Base-by-base conservation (phyloP, 202 grass and related monocot genomes). In the Miscanthus sacchariflorus region DNA sequence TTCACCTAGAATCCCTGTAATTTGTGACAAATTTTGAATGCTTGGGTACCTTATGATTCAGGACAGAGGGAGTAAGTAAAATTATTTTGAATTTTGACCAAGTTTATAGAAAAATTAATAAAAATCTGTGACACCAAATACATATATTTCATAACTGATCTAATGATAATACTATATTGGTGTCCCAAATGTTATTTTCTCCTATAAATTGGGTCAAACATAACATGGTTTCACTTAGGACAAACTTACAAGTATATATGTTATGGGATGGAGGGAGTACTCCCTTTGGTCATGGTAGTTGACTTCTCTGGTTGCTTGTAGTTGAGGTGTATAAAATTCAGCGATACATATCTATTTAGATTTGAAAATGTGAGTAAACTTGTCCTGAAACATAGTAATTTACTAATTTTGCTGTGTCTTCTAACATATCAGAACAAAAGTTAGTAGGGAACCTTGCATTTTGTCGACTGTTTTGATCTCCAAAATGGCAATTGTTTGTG, bases 301-400 rank as follows among this genome's bases (percentile, higher is more conserved):
- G 74, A 35, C 45, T 35, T 76, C 3, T 33, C 28, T 54, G 7
- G 4, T 76, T 52, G 46, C 74, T 9, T 52, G 45, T 9, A 11
- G 25, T 30, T 45, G 14, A 48, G 15, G 12, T 49, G 30, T 30
- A 30, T 74, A 74, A 71, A 61, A 14, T 14, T 36, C 49, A n/a
- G 9, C 54, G 24, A 44, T 83, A 15, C 10, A 28, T 78, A 12
- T 68, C 12, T 81, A 52, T 86, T 28, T 68, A 27, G 28, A 71
- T 58, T 52, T 83, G 35, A 24, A 83, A 72, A 44, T 65, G 58
- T 1, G 39, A 66, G 59, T 65, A 43, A 36, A 40, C 35, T 61
- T 61, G 30, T 82, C 43, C 38, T 82, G 80, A 82, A 56, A 23
- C 71, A 6, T 24, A 72, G 48, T 70, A 83, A 28, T 64, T 64